Base-by-base conservation (phyloP, 805 yeast genomes). In the Saccharomycopsis javanensis region DNA sequence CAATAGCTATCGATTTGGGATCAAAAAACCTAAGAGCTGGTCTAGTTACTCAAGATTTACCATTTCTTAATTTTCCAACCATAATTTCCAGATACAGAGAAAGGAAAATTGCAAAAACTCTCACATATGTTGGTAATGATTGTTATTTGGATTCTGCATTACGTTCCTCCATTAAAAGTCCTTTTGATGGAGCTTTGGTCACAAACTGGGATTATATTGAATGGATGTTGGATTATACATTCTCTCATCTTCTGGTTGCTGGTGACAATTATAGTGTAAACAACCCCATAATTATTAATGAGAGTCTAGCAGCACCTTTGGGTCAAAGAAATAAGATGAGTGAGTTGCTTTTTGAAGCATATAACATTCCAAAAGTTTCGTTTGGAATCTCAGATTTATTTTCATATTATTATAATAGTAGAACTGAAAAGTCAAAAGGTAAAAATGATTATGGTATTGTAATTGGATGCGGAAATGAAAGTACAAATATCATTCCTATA, bases 191-290 rank as follows among this genome's bases (percentile, higher is more conserved):
- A 0, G 79, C 88, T 4, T 72, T 89, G 63, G 75, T 94, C 35
- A 84, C 95, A 27, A 95, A 91, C 68, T 95, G 98, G 98, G 98
- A 94, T 57, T 79, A 84, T 58, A 78, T 85, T 1, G 99, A 94
- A 67, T 79, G 77, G 58, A 79, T 92, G 55, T 67, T 94, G 53
- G 98, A 92, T 69, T 94, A 90, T 66, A 75, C 90, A 0, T 85
- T 94, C 67, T 79, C 81, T 60, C 95, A 88, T 68, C 66, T 92
- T 52, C 86, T 92, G 3, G 94, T 89, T 2, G 65, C 64, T 6
- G 72, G 81, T 0, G 59, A 69, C 1, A 62, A 70, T 2, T 79
- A 80, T 1, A 67, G 74, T 1, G 81, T 91, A 3, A 80, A 84
- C 51, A 89, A 87, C 64, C 98, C 98, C 1, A 67, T 94, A 0